Conservation (phyloP, 2,329 filamentous ascomycete genomes). For the Tolypocladium capitatum region DNA sequence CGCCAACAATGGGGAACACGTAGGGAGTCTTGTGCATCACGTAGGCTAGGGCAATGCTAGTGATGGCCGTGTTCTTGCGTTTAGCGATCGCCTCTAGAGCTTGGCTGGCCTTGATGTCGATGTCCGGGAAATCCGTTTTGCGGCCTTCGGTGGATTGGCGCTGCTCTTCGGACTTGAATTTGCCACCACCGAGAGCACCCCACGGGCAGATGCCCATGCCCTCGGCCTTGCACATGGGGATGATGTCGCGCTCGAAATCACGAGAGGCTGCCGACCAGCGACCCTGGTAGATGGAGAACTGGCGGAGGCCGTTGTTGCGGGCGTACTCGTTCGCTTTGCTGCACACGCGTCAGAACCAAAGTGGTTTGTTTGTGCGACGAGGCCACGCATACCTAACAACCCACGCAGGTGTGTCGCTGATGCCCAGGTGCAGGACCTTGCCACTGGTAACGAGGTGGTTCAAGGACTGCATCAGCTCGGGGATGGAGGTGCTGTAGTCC, state of each 20-base stretch:
- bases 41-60: constrained; percentile 53
- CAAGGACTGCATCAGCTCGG: constrained; percentile 56
- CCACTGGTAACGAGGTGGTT: constrained; percentile 45
- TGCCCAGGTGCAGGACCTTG: constrained; percentile 53
- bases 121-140: constrained; percentile 28
- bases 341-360: neutral
- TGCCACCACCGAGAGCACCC: constrained; percentile 40
- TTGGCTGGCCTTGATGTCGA: constrained; percentile 36
- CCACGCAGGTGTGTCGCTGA: constrained; percentile 60
- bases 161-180: constrained; percentile 27
- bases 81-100: constrained; percentile 36
- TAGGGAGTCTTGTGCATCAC: constrained; percentile 59
- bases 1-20: constrained; percentile 62
- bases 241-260: constrained; percentile 29
- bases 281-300: constrained; percentile 43
- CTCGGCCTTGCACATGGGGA: constrained; percentile 28
- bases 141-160: constrained; percentile 22
- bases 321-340: constrained; percentile 57
- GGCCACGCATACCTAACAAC: constrained; percentile 31
- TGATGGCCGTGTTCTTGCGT: constrained; percentile 28
- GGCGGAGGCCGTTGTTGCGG: constrained; percentile 53
- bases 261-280: constrained; percentile 25
- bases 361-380: neutral
- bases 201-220: constrained; percentile 44
- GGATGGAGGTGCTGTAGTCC: constrained; percentile 53